phyloP scores from a whole-genome alignment of 441 rosid genomes.

The Bruguiera hainesii region DNA sequence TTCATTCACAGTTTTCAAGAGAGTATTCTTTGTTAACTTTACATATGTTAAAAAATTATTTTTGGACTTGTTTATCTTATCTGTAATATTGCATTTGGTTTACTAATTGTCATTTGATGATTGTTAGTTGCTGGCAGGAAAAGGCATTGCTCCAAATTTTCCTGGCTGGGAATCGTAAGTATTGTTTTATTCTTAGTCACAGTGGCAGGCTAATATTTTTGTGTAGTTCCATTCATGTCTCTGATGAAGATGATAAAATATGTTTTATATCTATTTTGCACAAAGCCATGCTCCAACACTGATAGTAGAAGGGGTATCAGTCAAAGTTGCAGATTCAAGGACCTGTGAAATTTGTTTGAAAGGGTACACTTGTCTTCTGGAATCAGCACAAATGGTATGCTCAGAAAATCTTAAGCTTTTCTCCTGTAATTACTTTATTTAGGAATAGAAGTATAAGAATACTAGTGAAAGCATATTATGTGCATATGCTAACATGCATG shows the following conservation, averaged over 20 bases:
- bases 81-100: neutral
- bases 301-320: conserved; percentile 51
- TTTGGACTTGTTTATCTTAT: neutral
- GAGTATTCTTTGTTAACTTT: too few relatives aligned
- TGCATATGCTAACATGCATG: too few relatives aligned
- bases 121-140: conserved; percentile 69
- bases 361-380: conserved; percentile 70
- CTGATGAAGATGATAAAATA: conserved; percentile 7
- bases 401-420: neutral
- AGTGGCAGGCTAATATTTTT: conserved; percentile 8
- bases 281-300: conserved; percentile 57
- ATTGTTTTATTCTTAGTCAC: conserved; percentile 17
- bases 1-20: too few relatives aligned
- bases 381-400: conserved; percentile 43
- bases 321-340: conserved; percentile 57
- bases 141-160: conserved; percentile 55
- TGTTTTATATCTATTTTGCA: neutral
- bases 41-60: too few relatives aligned
- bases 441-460: neutral
- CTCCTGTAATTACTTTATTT: neutral
- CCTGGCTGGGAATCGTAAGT: conserved; percentile 77
- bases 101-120: conserved; percentile 31
- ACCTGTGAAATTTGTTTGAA: conserved; percentile 63
- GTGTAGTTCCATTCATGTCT: conserved; percentile 7
- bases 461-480: neutral